A percentile compares a stretch with the other conserved stretches of the same genome.
Evolutionary conservation across 371 early-diverging fungal genomes (phyloP).

Genomic region (Lichtheimia ramosa): DNA sequence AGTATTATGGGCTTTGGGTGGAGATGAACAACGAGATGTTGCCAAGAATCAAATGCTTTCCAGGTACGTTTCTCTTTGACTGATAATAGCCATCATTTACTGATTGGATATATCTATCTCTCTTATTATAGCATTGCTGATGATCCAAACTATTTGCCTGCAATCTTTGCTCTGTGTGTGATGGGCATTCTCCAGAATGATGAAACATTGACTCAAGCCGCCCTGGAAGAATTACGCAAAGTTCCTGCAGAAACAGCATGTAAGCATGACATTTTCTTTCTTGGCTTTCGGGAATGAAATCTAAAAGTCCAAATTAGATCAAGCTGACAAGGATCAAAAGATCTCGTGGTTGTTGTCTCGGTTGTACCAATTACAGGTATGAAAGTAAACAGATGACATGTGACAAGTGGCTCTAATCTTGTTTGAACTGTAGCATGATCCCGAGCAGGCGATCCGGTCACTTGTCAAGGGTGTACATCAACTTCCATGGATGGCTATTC

Average conservation of each 20-base stretch:
- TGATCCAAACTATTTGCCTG: conserved; percentile 59
- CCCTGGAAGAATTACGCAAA: conserved; percentile 73
- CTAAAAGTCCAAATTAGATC: conserved; percentile 17
- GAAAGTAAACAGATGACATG: conserved; percentile 1
- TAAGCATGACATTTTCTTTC: conserved; percentile 14
- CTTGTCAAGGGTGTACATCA: conserved; percentile 39
- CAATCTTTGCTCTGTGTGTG: conserved; percentile 75
- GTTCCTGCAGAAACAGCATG: conserved; percentile 50
- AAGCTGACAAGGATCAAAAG: conserved; percentile 34
- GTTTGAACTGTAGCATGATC: conserved; percentile 21
- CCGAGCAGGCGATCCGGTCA: conserved; percentile 24
- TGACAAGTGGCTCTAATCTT: neutral
- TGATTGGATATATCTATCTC: no score
- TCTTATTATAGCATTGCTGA: conserved; percentile 46
- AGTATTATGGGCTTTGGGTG: conserved; percentile 86
- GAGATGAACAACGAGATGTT: conserved; percentile 71
- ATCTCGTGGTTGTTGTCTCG: conserved; percentile 38
- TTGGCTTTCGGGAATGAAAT: neutral
- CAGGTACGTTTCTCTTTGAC: conserved; percentile 25
- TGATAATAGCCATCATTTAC: no score
- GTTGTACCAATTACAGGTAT: conserved; percentile 37
- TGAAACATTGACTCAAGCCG: conserved; percentile 70
- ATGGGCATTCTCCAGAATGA: conserved; percentile 80
- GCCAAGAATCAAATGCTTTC: conserved; percentile 82
- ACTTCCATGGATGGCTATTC: conserved; percentile 33